Percentiles rank a stretch among this genome's conserved stretches.
Evolutionary conservation across 768 basidiomycete species (phyloP).

Genomic region (Candolleomyces aberdarensis): DNA sequence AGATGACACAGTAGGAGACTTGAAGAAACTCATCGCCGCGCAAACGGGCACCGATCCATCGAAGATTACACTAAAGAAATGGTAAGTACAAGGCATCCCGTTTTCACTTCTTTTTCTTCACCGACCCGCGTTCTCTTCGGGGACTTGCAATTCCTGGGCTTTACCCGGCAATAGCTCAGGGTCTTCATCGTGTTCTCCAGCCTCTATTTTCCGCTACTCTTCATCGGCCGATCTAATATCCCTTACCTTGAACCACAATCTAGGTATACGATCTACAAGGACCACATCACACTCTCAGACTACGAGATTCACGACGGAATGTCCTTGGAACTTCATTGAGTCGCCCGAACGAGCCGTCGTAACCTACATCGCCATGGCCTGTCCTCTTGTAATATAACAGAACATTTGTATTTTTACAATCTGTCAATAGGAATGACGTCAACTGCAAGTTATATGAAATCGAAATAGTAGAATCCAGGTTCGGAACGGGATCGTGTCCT

Average conservation of each 20-base stretch:
- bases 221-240: neutral
- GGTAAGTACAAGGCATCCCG: conserved; percentile 46
- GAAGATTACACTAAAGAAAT: conserved; percentile 97
- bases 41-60: conserved; percentile 84
- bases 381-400: neutral
- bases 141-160: neutral
- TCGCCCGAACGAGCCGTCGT: neutral
- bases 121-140: neutral
- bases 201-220: neutral
- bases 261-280: conserved; percentile 95
- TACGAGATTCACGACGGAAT: conserved; percentile 93
- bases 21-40: conserved; percentile 95
- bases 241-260: neutral
- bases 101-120: neutral
- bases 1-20: conserved; percentile 94
- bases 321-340: conserved; percentile 89
- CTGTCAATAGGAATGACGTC: neutral
- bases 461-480: neutral
- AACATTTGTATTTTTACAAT: neutral
- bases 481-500: neutral
- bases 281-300: conserved; percentile 90
- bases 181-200: neutral
- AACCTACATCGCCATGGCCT: neutral
- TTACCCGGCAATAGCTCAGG: neutral
- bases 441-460: neutral